phyloP scores from a whole-genome alignment of 805 yeast species.

The Millerago galiae region DNA sequence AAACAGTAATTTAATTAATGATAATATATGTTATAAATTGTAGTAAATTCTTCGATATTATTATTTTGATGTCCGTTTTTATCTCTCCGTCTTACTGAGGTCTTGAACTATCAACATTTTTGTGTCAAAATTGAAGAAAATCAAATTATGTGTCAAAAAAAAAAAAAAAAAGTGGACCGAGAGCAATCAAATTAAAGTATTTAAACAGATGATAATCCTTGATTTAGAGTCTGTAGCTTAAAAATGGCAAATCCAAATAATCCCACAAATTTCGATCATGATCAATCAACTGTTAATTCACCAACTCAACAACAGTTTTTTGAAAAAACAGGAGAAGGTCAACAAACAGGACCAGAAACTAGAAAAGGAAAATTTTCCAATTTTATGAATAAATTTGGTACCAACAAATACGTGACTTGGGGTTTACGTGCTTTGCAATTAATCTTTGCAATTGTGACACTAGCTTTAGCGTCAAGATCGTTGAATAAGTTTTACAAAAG shows the following conservation, averaged over 20 bases:
- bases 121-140: too few species aligned
- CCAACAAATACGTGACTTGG: conserved; percentile 8
- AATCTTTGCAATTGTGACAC: conserved; percentile 22
- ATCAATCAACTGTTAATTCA: conserved; percentile 20
- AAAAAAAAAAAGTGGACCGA: too few species aligned
- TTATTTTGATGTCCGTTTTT: too few species aligned
- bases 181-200: too few species aligned
- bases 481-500: conserved; percentile 17
- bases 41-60: too few species aligned
- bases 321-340: conserved; percentile 8
- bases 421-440: conserved; percentile 21
- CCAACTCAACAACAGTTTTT: conserved; percentile 14
- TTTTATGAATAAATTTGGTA: background rate
- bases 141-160: too few species aligned
- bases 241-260: background rate
- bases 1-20: too few species aligned
- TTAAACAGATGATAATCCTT: too few species aligned
- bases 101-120: too few species aligned
- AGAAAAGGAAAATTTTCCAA: background rate
- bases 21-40: too few species aligned
- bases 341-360: background rate
- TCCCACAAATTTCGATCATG: conserved; percentile 13
- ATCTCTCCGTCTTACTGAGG: too few species aligned
- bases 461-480: conserved; percentile 25
- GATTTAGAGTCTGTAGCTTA: conserved; percentile 18